Evolutionary conservation across 352 stramenopile species (phyloP).

Genomic region (Globisporangium orthogonon): DNA sequence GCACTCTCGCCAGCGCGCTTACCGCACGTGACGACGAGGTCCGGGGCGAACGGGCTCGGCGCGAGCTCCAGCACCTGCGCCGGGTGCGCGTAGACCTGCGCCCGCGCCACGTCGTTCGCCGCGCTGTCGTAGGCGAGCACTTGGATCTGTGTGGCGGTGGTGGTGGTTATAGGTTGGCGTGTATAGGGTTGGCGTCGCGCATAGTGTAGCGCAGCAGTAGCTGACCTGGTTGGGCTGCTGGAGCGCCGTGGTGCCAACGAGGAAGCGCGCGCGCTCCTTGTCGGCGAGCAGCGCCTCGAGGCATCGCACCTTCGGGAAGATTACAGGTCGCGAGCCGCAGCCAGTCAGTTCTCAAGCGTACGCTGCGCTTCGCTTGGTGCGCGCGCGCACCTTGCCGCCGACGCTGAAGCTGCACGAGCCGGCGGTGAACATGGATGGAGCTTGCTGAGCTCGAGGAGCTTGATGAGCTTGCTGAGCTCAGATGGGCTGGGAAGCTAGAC

Average conservation of each 20-base stretch:
- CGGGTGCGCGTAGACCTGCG: constrained; percentile 32
- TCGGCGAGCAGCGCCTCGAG: constrained; percentile 63
- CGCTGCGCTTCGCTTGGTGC: no score
- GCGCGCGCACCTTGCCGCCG: constrained; percentile 22
- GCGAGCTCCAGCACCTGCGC: constrained; percentile 45
- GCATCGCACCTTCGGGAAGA: constrained; percentile 35
- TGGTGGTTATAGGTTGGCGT: neutral
- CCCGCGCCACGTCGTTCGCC: constrained; percentile 27
- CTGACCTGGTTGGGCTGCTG: constrained; percentile 60
- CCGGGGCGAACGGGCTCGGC: constrained; percentile 35
- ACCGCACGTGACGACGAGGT: constrained; percentile 49
- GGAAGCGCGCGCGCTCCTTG: constrained; percentile 55
- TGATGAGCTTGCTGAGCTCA: neutral
- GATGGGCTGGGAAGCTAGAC: neutral
- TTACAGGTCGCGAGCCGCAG: neutral
- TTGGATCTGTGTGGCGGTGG: constrained; percentile 25
- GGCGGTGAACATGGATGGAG: constrained; percentile 19
- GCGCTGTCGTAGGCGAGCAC: constrained; percentile 52
- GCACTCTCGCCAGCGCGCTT: constrained; percentile 29
- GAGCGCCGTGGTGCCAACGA: constrained; percentile 57
- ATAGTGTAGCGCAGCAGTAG: constrained; percentile 4
- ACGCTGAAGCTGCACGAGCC: constrained; percentile 36
- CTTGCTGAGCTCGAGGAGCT: neutral
- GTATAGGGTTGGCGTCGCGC: neutral
- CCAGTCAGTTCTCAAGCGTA: no score